Evolutionary conservation across 1,139 yeast genomes (phyloP), one percentile per base, ranked within the genome.

Genomic region (Sugiyamaella grinbergsii): DNA sequence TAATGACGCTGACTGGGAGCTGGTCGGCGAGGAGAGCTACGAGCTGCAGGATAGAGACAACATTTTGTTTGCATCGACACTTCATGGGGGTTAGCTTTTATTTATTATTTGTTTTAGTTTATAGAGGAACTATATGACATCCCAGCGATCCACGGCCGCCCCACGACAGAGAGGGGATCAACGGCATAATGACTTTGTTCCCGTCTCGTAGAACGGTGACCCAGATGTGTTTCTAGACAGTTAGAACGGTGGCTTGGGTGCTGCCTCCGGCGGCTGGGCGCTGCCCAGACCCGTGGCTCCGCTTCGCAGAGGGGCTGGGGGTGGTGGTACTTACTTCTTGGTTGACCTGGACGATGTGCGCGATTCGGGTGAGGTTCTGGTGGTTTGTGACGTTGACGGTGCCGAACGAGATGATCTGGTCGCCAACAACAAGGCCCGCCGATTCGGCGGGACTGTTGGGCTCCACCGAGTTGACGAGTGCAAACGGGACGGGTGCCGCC

Each of bases 1-100:
- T 57, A 93, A 93, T 63, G 98, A 93, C 64, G 83, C 96, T 0
- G 98, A 93, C 70, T 93, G 98, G 98, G 98, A 93, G 64, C 71
- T 93, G 26, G 95, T 90, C 65, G 98, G 91, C 10, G 90, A 83
- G 69, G 93, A 87, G 61, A 85, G 80, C 7, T 90, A 90, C 61
- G 80, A 77, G 15, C 68, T 93, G 18, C 87, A 87, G 64, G 72
- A 78, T 42, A 85, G 88, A 13, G 98, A 93, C 68, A 77, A 81
- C 24, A 77, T 93, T 39, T 81, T 95, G 3, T 91, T 93, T 64
- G 93, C 97, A 4, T 86, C 96, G 47, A 93, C 98, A 2, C 74
- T 93, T 55, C 98, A 93, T 62, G 98, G 98, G 11, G 98, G 98
- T 47, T 91, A 71, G 68, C 10, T 18, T 28, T 10, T 24, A 13